Conservation (phyloP, 306 rosid genomes). For the Prinsepia uniflora region DNA sequence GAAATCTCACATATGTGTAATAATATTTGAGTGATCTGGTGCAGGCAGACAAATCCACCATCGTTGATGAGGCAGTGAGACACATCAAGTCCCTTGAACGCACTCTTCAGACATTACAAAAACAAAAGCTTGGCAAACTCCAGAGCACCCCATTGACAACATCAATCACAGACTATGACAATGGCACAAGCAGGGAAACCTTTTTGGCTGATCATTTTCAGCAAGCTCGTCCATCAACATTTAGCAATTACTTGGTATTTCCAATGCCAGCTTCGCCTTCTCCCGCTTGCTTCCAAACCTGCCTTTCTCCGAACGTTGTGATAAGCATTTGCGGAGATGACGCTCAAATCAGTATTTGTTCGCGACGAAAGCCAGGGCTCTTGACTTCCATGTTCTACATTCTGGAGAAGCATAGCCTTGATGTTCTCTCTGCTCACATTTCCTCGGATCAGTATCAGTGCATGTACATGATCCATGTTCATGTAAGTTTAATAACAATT, state of each 20-base stretch:
- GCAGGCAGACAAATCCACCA: constrained; percentile 47
- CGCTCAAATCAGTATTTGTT: constrained; percentile 52
- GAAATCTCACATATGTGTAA: too few relatives aligned
- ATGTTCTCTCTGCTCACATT: constrained; percentile 50
- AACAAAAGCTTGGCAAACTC: constrained; percentile 33
- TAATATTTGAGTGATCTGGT: neutral
- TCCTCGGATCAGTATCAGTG: constrained; percentile 25
- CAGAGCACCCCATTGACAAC: neutral
- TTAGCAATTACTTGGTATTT: neutral
- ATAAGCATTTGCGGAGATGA: constrained; percentile 41
- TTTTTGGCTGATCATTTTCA: constrained; percentile 29
- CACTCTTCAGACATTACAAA: constrained; percentile 34
- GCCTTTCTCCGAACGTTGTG: constrained; percentile 43
- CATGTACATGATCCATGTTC: constrained; percentile 45
- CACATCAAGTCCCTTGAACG: constrained; percentile 40
- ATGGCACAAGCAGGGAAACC: constrained; percentile 21
- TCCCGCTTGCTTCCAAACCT: constrained; percentile 35
- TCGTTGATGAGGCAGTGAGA: constrained; percentile 59
- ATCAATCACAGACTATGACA: neutral
- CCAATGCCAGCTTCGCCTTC: neutral
- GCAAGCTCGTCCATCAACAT: neutral
- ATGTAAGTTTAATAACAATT: constrained; percentile 38
- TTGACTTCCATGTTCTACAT: constrained; percentile 40
- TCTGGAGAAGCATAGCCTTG: constrained; percentile 48
- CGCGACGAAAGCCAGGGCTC: constrained; percentile 34